These are phyloP conservation scores for Rhizopogon vesiculosus DNA, from an alignment of 768 basidiomycete genomes.

Conservation along the genomic window DNA sequence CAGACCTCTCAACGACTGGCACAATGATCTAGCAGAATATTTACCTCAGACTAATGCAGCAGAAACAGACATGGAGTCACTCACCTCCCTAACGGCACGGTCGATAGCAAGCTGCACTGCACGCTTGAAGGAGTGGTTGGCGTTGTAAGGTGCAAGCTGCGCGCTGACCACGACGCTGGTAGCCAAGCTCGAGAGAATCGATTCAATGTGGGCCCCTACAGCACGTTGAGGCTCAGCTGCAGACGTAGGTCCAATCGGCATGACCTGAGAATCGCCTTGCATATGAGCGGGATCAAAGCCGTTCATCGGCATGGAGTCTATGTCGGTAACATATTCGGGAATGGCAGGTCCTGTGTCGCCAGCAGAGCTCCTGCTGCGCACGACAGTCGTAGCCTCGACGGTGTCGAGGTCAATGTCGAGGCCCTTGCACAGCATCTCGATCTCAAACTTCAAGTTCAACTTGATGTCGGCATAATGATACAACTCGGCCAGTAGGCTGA, in stretches of 20 bases:
- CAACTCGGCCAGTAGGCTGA: conserved; percentile 89
- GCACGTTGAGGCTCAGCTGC: conserved; percentile 63
- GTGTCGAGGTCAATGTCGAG: conserved; percentile 83
- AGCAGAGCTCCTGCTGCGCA: conserved; percentile 69
- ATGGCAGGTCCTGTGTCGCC: conserved; percentile 60
- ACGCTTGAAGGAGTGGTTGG: conserved; percentile 83
- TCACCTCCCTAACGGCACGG: conserved; percentile 89
- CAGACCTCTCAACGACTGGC: conserved; percentile 96
- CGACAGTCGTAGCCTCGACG: conserved; percentile 77
- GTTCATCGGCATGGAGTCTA: conserved; percentile 74
- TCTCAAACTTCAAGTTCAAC: conserved; percentile 96
- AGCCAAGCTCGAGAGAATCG: conserved; percentile 66
- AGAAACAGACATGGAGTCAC: conserved; percentile 1
- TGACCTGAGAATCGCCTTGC: conserved; percentile 52
- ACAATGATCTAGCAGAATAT: conserved; percentile 68
- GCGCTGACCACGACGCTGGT: conserved; percentile 73
- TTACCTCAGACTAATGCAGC: neutral
- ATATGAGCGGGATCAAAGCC: conserved; percentile 55
- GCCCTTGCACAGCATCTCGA: conserved; percentile 92
- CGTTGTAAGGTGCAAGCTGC: conserved; percentile 68
- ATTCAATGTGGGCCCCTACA: conserved; percentile 76
- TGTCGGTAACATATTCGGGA: conserved; percentile 77
- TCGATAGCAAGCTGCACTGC: conserved; percentile 90
- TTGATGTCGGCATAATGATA: conserved; percentile 97
- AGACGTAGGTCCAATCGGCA: conserved; percentile 55